Base-by-base conservation (phyloP, 148 eudicot genomes). In the Heliosperma pusillum region DNA sequence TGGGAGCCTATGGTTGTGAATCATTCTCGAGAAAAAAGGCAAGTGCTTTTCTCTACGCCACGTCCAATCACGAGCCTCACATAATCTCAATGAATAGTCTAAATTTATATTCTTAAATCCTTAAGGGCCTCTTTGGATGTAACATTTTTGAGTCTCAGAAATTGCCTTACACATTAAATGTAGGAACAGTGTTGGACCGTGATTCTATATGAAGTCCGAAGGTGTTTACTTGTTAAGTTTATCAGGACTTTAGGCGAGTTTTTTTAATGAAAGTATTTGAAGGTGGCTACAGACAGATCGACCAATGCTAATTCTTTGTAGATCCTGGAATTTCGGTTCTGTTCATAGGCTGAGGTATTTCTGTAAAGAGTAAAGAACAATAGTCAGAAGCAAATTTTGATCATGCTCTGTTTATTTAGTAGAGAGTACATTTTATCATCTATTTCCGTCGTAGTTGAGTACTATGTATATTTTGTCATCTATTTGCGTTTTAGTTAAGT, bases 1-100 rank as follows among this genome's bases (percentile, higher is more conserved):
- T 76, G 88, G 87, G 44, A 87, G 90, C 84, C 86, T 94, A 80
- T 94, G 97, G 97, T 44, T 90, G 40, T 93, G 71, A 78, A 63
- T 30, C 24, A 36, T 69, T 68, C 11, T 24, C 7, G 25, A 11
- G 52, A 57, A 57, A n/a, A 47, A 33, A 24, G 27, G 2, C n/a
- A 19, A 0, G 17, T 62, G 44, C 58, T 3, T 22, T 45, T 30
- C 10, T 53, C 27, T 74, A 7, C n/a, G 16, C 72, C 77, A 21
- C 55, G 29, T 47, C n/a, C 26, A 4, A 56, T 50, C 17, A 7
- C 44, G 33, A 45, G 0, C 36, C 26, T 62, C 20, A 11, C 8
- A 47, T 63, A 44, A 5, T 52, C 10, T 5, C 22, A 17, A 68
- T 22, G 56, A 16, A 7, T 50, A 19, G 70, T 2, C 69, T 19